These are phyloP conservation scores for Corynespora cassiicola DNA, from an alignment of 2,329 filamentous ascomycete genomes.

Conservation along the genomic window DNA sequence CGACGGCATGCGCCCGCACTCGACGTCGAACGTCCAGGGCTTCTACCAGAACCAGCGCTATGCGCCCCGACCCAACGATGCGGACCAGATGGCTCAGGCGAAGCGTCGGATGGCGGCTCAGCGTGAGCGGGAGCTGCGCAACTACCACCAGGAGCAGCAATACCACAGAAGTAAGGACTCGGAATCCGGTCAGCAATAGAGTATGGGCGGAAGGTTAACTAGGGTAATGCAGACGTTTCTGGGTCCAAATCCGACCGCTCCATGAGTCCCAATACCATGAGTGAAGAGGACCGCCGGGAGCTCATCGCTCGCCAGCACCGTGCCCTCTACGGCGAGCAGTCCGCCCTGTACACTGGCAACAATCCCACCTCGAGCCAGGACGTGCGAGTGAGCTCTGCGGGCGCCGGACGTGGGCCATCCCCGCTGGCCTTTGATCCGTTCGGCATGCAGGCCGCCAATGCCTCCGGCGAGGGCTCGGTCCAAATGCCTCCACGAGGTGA, in stretches of 20 bases:
- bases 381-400: slow-evolving; percentile 64
- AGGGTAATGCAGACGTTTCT: slow-evolving; percentile 73
- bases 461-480: slow-evolving; percentile 59
- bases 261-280: slow-evolving; percentile 84
- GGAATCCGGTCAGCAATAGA: slow-evolving; percentile 72
- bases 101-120: slow-evolving; percentile 99
- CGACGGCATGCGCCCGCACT: slow-evolving; percentile 76
- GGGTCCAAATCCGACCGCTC: slow-evolving; percentile 84
- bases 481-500: slow-evolving; percentile 57
- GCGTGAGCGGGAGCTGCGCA: slow-evolving; percentile 97
- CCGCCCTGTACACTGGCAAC: slow-evolving; percentile 70
- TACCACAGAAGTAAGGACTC: slow-evolving; percentile 98
- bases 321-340: slow-evolving; percentile 83
- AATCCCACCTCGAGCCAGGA: slow-evolving; percentile 72
- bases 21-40: slow-evolving; percentile 82
- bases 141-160: slow-evolving; percentile 99
- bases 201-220: slow-evolving; percentile 50
- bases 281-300: slow-evolving; percentile 94
- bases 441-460: slow-evolving; percentile 58
- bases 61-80: slow-evolving; percentile 85
- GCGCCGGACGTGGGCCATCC: slow-evolving; percentile 73
- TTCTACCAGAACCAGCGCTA: slow-evolving; percentile 95
- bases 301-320: slow-evolving; percentile 95
- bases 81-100: slow-evolving; percentile 98
- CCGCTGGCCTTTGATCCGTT: slow-evolving; percentile 81